These are phyloP conservation scores for Neocallimastix lanati DNA, from an alignment of 192 early-diverging fungal genomes.

Conservation along the genomic window DNA sequence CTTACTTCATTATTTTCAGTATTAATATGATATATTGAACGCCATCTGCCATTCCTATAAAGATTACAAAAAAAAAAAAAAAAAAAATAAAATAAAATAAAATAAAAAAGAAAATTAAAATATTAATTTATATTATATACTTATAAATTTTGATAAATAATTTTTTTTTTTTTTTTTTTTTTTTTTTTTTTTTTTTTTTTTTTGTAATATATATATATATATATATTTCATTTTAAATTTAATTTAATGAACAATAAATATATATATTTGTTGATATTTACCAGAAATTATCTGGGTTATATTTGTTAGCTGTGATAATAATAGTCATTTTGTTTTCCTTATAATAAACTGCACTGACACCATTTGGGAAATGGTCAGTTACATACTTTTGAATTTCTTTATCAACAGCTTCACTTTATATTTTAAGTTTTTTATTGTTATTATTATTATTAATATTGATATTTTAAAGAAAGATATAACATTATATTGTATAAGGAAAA, in stretches of 20 bases:
- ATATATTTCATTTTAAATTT: too few relatives aligned
- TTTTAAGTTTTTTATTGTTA: background rate
- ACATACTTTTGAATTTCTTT: slow-evolving; percentile 41
- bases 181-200: too few relatives aligned
- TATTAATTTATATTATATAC: too few relatives aligned
- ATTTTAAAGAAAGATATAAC: too few relatives aligned
- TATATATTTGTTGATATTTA: slow-evolving; percentile 11
- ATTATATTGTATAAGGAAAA: too few relatives aligned
- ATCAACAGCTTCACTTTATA: slow-evolving; percentile 34
- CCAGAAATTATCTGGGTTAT: slow-evolving; percentile 88
- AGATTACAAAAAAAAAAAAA: too few relatives aligned
- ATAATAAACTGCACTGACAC: slow-evolving; percentile 45
- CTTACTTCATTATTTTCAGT: slow-evolving; percentile 28
- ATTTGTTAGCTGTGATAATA: slow-evolving; percentile 74
- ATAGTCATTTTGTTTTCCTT: slow-evolving; percentile 24
- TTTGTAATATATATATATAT: too few relatives aligned
- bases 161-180: too few relatives aligned
- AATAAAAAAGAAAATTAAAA: too few relatives aligned
- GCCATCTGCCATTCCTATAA: slow-evolving; percentile 85
- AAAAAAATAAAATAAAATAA: background rate
- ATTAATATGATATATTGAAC: slow-evolving; percentile 47
- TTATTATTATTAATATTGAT: too few relatives aligned
- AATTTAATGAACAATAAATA: too few relatives aligned
- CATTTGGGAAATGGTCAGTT: slow-evolving; percentile 60
- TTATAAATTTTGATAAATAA: too few relatives aligned